These are phyloP conservation scores for Pseudoperonospora humuli DNA, from an alignment of 352 stramenopile genomes.

Conservation along the genomic window DNA sequence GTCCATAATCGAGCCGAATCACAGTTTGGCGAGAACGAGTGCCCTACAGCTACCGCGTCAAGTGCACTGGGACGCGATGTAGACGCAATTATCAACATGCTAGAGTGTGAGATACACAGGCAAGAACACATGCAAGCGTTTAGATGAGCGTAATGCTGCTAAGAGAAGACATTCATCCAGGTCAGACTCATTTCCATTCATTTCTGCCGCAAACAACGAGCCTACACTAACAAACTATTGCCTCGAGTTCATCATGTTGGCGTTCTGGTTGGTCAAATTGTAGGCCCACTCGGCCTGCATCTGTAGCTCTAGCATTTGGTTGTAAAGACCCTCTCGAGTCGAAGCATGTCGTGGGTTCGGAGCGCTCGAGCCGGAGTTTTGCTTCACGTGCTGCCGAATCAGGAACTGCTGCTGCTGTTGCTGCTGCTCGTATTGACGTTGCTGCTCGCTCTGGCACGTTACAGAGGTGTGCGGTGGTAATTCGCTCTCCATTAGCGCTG, in stretches of 20 bases:
- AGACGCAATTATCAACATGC: too few species aligned
- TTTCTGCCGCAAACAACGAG: neutral
- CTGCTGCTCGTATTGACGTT: constrained; percentile 30
- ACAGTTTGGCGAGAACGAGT: too few species aligned
- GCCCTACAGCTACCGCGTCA: too few species aligned
- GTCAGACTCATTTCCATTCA: too few species aligned
- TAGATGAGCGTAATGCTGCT: too few species aligned
- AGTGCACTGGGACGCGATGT: too few species aligned
- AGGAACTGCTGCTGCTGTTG: constrained; percentile 28
- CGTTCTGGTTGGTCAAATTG: constrained; percentile 69
- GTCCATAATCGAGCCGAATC: too few species aligned
- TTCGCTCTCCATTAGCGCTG: constrained; percentile 26
- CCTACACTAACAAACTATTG: constrained; percentile 16
- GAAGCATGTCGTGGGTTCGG: constrained; percentile 8
- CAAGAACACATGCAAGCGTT: too few species aligned
- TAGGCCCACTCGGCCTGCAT: constrained; percentile 58
- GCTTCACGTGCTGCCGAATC: constrained; percentile 23
- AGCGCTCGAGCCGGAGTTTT: constrained; percentile 9
- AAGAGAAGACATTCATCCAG: too few species aligned
- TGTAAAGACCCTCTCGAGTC: constrained; percentile 55
- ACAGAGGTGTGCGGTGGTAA: constrained; percentile 7
- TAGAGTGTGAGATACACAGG: too few species aligned
- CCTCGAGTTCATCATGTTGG: constrained; percentile 36
- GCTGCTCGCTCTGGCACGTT: constrained; percentile 27
- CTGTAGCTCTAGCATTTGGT: constrained; percentile 72